phyloP scores from a whole-genome alignment of 2,329 filamentous ascomycete genomes.

The Elsinoe batatas region DNA sequence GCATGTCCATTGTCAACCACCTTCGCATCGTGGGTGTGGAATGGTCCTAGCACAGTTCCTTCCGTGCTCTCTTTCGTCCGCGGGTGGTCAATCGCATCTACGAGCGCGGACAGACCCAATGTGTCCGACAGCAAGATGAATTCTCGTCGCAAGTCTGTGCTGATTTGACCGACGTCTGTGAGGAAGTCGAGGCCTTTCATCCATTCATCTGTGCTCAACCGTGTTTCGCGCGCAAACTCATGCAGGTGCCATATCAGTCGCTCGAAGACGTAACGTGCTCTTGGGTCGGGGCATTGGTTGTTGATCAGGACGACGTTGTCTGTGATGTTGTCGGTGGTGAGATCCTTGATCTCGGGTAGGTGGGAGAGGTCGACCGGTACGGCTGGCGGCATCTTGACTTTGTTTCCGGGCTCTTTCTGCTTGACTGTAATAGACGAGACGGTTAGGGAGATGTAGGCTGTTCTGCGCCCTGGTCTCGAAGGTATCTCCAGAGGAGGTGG shows the following conservation, averaged over 20 bases:
- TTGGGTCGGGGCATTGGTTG: slow-evolving; percentile 51
- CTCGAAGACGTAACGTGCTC: slow-evolving; percentile 59
- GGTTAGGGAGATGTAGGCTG: not conserved
- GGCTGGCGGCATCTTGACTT: not conserved
- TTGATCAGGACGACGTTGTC: slow-evolving; percentile 62
- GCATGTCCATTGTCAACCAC: slow-evolving; percentile 19
- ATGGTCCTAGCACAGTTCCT: slow-evolving; percentile 24
- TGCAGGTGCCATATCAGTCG: slow-evolving; percentile 64
- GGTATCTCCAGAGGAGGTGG: not conserved
- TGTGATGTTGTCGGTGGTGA: slow-evolving; percentile 67
- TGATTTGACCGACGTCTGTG: slow-evolving; percentile 60
- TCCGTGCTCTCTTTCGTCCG: slow-evolving; percentile 19
- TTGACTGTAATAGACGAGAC: not conserved
- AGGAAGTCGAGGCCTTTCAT: slow-evolving; percentile 60
- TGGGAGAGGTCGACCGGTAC: slow-evolving; percentile 16
- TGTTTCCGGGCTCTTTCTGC: not conserved
- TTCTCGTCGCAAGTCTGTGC: slow-evolving; percentile 56
- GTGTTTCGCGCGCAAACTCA: slow-evolving; percentile 66
- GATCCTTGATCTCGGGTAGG: slow-evolving; percentile 48
- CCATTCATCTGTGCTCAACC: slow-evolving; percentile 65
- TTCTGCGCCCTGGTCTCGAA: too few relatives aligned
- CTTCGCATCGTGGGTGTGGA: slow-evolving; percentile 23
- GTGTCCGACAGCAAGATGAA: slow-evolving; percentile 17
- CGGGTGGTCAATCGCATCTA: slow-evolving; percentile 22
- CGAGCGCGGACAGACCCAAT: slow-evolving; percentile 22